Evolutionary conservation across 1,284 basidiomycete genomes (phyloP).

Genomic region (Austroboletus novae-zelandiae): DNA sequence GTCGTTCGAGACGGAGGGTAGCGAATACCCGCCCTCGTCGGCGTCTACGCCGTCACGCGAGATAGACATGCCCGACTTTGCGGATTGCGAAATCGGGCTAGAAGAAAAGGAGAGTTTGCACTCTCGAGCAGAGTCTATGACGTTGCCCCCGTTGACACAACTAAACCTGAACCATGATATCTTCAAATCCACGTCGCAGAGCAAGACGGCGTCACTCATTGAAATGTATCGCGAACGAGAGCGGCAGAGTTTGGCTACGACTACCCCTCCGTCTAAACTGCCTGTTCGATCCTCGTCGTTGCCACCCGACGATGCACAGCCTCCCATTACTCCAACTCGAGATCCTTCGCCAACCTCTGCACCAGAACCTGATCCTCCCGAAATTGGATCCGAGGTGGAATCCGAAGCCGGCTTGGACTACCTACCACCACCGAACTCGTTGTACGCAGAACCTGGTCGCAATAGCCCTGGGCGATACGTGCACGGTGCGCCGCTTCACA

Average conservation of each 20-base stretch:
- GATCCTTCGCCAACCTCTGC: slow-evolving; percentile 16
- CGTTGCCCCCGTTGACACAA: slow-evolving; percentile 24
- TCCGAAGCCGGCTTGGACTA: slow-evolving; percentile 17
- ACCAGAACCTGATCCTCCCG: slow-evolving; percentile 15
- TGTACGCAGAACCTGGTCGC: slow-evolving; percentile 48
- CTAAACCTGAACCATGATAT: slow-evolving; percentile 19
- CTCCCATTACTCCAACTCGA: slow-evolving; percentile 4
- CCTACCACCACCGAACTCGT: slow-evolving; percentile 29
- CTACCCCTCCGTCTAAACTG: slow-evolving; percentile 30
- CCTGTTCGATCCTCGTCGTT: slow-evolving; percentile 33
- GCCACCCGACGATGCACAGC: slow-evolving; percentile 6
- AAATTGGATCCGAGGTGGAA: slow-evolving; percentile 18
- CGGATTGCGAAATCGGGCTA: slow-evolving; percentile 36
- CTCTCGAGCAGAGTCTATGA: slow-evolving; percentile 29
- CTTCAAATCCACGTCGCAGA: slow-evolving; percentile 30
- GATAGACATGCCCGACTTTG: slow-evolving; percentile 33
- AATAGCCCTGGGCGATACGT: slow-evolving; percentile 73
- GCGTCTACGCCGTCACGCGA: slow-evolving; percentile 29
- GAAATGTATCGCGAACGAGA: slow-evolving; percentile 81
- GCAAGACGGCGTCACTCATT: slow-evolving; percentile 72
- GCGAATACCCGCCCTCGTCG: slow-evolving; percentile 33
- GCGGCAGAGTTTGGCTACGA: slow-evolving; percentile 32
- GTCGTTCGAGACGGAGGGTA: slow-evolving; percentile 33
- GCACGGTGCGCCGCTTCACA: slow-evolving; percentile 85
- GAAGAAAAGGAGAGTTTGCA: slow-evolving; percentile 32